Evolutionary conservation across 164 flowering plant genomes (phyloP), one percentile per base, ranked within the genome.

Genomic region (Dillenia turbinata): DNA sequence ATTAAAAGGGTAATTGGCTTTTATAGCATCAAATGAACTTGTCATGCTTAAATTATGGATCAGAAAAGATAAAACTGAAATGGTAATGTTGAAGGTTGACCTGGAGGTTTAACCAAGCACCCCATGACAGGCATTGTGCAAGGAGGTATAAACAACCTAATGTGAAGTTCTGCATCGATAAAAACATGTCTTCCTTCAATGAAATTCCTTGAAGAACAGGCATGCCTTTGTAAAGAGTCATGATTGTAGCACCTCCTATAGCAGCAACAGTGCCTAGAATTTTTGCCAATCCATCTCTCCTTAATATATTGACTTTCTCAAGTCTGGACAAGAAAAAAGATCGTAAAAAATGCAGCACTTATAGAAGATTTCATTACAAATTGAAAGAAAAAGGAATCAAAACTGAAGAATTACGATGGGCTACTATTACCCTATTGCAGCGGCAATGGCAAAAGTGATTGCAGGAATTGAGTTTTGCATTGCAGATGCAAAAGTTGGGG

Each of bases 381-480:
- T 9, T 46, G 22, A 24, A 1, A 44, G 5, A 52, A 59, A n/a
- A 19, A 19, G 22, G 22, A 19, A 19, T 19, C 22, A 19, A 46
- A 13, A 53, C 12, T 14, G 52, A 12, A n/a, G 33, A 16, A 22
- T 47, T 48, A 12, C 13, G 11, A 57, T 22, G 17, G 17, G 43
- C 40, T 12, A 19, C 49, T 12, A 13, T 57, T 68, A 85, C 96
- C 92, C 71, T 26, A 86, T 51, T 56, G 77, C 79, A 33, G 82
- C 72, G 56, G 96, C 96, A 90, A 89, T 79, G 33, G 74, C 61
- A 69, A 89, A 87, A 15, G 92, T 89, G 64, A 89, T 81, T 15
- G 92, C 92, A 62, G 90, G 92, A 65, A 87, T 88, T 53, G 88
- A 83, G 66, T 89, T 85, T 70, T 89, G 96, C 77, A 89, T 85